Evolutionary conservation across 768 basidiomycete species (phyloP).

Genomic region (Gyrodon lividus): DNA sequence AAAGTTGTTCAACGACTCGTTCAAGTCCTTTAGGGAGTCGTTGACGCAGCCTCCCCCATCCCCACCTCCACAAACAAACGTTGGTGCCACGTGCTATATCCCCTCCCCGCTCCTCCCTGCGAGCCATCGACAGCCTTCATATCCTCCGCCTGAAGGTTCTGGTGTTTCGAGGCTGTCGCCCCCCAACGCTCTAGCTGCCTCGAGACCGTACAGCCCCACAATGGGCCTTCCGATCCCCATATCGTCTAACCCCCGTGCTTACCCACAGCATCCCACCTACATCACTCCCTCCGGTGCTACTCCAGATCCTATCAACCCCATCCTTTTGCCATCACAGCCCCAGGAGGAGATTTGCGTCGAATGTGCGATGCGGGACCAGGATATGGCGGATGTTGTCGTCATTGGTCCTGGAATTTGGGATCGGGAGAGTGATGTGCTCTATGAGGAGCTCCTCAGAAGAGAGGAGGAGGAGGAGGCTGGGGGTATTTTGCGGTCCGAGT

Average conservation of each 20-base stretch:
- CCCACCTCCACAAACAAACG: conserved; percentile 12
- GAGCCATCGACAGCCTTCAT: conserved; percentile 46
- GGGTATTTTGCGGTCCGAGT: conserved; percentile 48
- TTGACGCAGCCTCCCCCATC: conserved; percentile 23
- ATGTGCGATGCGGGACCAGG: conserved; percentile 98
- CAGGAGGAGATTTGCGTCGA: conserved; percentile 91
- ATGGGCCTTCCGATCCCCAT: conserved; percentile 53
- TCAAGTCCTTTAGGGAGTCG: conserved; percentile 33
- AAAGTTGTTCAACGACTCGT: conserved; percentile 28
- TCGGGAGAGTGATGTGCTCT: conserved; percentile 80
- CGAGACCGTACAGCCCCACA: conserved; percentile 49
- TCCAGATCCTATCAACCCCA: conserved; percentile 58
- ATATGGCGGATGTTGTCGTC: conserved; percentile 95
- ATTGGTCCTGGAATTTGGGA: conserved; percentile 87
- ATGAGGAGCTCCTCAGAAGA: conserved; percentile 69
- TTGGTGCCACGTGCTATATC: conserved; percentile 19
- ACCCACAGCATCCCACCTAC: conserved; percentile 75
- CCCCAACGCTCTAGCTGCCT: conserved; percentile 56
- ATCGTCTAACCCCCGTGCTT: conserved; percentile 64
- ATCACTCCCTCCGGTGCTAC: conserved; percentile 55
- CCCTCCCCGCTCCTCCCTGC: conserved; percentile 38
- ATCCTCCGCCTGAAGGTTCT: conserved; percentile 37
- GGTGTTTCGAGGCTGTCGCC: conserved; percentile 39
- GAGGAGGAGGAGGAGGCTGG: conserved; percentile 68
- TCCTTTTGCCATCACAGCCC: conserved; percentile 51